Base-by-base conservation (phyloP, 495 filamentous ascomycete genomes). In the Tuber melanosporum region DNA sequence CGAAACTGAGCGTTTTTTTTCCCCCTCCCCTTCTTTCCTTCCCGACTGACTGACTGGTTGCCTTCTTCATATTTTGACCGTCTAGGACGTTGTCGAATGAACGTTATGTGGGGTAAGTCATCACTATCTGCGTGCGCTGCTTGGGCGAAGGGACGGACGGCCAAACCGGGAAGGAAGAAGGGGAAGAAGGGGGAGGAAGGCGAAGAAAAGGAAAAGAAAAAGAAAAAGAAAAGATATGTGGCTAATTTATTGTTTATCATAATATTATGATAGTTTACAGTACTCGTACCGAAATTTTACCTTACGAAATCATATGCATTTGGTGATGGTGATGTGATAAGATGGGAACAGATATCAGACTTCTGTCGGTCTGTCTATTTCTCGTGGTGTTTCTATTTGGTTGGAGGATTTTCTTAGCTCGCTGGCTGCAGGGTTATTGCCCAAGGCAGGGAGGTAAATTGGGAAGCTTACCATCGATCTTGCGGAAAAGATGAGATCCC, bases 401-500 rank as follows among this genome's bases (percentile, higher is more conserved):
- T 45, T 52, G 47, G 69, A 42, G 74, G 70, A 43, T 49, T n/a
- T 39, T 62, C 76, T 66, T 66, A 66, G 57, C n/a, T 32, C 57
- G 57, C 57, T 66, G n/a, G n/a, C 57, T 66, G 57, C 57, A 66
- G 57, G 57, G 49, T n/a, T 57, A 3, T 46, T 12, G 49, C 20
- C 49, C 49, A n/a, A 4, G 49, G 49, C 19, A 57, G 20, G 49
- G 49, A n/a, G 20, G 26, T 66, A 66, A 32, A 66, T 32, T 66
- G 57, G 57, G 57, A 26, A 62, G 52, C 52, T 14, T 62, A 62
- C 22, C 75, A 79, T 79, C 77, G 77, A 79, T 79, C 77, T 69
- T 74, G 74, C 75, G 32, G 70, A 79, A 15, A 79, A 78, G 77
- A 79, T 79, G 77, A 79, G 77, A 79, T 79, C 77, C 75, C 77